These are phyloP conservation scores for Talaromyces atroroseus DNA, from an alignment of 2,329 filamentous ascomycete genomes.

Conservation along the genomic window DNA sequence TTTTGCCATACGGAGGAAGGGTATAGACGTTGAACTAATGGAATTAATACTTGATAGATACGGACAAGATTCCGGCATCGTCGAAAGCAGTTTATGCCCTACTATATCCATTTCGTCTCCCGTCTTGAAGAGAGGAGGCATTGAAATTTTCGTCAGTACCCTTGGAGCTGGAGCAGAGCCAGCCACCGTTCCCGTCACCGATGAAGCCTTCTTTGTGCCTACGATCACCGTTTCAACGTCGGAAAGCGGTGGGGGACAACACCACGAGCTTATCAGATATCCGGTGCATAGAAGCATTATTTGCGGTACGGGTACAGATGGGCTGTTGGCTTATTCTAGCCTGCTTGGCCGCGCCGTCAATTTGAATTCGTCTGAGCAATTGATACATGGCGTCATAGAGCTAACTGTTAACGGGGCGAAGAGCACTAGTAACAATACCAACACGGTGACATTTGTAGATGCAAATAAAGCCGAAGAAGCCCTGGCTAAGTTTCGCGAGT, in stretches of 20 bases:
- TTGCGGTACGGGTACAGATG: conserved; percentile 66
- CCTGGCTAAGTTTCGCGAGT: conserved; percentile 62
- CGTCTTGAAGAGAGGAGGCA: conserved; percentile 48
- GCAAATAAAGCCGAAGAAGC: conserved; percentile 57
- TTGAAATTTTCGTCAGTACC: conserved; percentile 57
- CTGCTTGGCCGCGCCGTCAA: conserved; percentile 26
- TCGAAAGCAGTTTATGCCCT: conserved; percentile 48
- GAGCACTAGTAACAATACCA: conserved; percentile 5
- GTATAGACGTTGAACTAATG: neutral
- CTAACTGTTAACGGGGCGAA: conserved; percentile 43
- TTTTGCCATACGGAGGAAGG: conserved; percentile 21
- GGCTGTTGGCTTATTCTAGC: conserved; percentile 44
- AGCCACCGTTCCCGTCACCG: conserved; percentile 45
- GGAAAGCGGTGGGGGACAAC: conserved; percentile 49
- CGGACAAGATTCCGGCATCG: conserved; percentile 46
- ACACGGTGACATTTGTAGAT: conserved; percentile 54
- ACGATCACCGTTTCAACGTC: conserved; percentile 64
- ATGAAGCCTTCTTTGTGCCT: conserved; percentile 68
- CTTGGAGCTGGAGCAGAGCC: conserved; percentile 45
- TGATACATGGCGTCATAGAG: conserved; percentile 33
- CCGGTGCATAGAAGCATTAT: conserved; percentile 80
- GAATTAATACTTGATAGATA: conserved; percentile 37
- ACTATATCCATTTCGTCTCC: conserved; percentile 53
- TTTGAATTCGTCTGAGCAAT: conserved; percentile 25
- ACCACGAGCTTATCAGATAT: conserved; percentile 62